Evolutionary conservation across 768 basidiomycete species (phyloP).

Genomic region (Trametes meyenii): DNA sequence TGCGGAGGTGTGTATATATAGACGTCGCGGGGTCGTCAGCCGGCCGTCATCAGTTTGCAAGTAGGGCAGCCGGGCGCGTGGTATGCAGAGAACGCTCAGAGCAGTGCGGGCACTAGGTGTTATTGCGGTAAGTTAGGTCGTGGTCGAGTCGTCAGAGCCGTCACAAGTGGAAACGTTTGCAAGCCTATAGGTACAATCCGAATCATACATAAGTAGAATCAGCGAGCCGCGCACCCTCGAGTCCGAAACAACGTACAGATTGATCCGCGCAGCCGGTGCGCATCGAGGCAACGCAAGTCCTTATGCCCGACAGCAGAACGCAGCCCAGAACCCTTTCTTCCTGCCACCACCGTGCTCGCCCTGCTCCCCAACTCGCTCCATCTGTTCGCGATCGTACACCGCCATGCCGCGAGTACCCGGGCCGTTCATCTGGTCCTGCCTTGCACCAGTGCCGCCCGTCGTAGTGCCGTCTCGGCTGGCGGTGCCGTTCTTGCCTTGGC

Average conservation of each 20-base stretch:
- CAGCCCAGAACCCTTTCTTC: constrained; percentile 62
- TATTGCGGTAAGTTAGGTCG: constrained; percentile 16
- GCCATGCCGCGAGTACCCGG: constrained; percentile 55
- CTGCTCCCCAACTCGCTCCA: constrained; percentile 58
- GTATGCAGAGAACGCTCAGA: constrained; percentile 2
- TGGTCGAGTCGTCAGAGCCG: constrained; percentile 25
- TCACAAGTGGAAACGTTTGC: constrained; percentile 19
- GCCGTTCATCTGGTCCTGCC: constrained; percentile 41
- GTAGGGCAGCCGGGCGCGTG: constrained; percentile 2
- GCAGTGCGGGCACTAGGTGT: constrained; percentile 6
- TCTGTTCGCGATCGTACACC: constrained; percentile 68
- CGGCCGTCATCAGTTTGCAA: constrained; percentile 8
- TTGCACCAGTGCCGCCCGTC: constrained; percentile 36
- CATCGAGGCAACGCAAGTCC: constrained; percentile 20
- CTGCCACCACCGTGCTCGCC: constrained; percentile 62
- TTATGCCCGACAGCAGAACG: constrained; percentile 72
- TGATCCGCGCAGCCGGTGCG: constrained; percentile 26
- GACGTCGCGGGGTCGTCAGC: constrained; percentile 21
- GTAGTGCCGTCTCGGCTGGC: constrained; percentile 58
- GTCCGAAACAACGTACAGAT: constrained; percentile 19
- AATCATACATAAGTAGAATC: constrained; percentile 1
- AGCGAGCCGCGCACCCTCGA: neutral
- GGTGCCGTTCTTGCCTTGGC: constrained; percentile 47
- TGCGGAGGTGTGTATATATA: constrained; percentile 17
- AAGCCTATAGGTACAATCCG: constrained; percentile 8